Base-by-base conservation (phyloP, 192 early-diverging fungal genomes). In the Lunasporangiospora selenospora region DNA sequence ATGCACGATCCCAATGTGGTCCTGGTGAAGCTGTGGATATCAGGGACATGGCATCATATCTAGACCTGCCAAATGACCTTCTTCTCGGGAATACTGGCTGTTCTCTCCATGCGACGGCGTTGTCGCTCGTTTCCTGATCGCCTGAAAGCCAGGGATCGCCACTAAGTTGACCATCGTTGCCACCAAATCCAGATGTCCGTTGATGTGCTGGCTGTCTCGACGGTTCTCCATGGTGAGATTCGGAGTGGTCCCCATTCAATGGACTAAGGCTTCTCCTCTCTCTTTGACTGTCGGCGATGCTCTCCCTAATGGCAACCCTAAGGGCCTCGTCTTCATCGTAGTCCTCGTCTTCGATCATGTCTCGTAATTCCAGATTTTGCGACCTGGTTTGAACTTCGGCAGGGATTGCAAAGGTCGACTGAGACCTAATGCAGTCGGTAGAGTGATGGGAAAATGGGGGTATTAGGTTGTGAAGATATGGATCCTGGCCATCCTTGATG, bases 111-210 rank as follows among this genome's bases (percentile, higher is more conserved):
- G 21, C 18, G 45, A 21, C 19, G 23, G 26, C 45, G 21, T 5
- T 47, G 23, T 47, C 45, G 18, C 11, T 16, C 15, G 9, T 19
- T 21, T 47, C 26, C 13, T 21, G 26, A 6, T 59, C 57, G 18
- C 19, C 47, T 13, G 66, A 70, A 9, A 70, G 51, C 66, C 66
- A 70, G 3, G 66, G 52, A 38, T 70, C 66, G 16, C 53, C 46
- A 27, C 41, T 23, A 18, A 61, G 10, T 70, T 70, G 66, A 61
- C 57, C 52, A 2, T 21, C 13, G 37, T 70, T 61, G 66, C 66
- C 66, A 70, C 66, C 58, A 70, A 60, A 60, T 53, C 54, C 58
- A 33, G 6, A 11, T 2, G n/a, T 7, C 18, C 4, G 16, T 18
- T 24, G 4, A 24, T 36, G 26, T 23, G 9, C 13, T 26, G 0